phyloP scores from a whole-genome alignment of 2,329 filamentous ascomycete species.

The Fusarium sp. region DNA sequence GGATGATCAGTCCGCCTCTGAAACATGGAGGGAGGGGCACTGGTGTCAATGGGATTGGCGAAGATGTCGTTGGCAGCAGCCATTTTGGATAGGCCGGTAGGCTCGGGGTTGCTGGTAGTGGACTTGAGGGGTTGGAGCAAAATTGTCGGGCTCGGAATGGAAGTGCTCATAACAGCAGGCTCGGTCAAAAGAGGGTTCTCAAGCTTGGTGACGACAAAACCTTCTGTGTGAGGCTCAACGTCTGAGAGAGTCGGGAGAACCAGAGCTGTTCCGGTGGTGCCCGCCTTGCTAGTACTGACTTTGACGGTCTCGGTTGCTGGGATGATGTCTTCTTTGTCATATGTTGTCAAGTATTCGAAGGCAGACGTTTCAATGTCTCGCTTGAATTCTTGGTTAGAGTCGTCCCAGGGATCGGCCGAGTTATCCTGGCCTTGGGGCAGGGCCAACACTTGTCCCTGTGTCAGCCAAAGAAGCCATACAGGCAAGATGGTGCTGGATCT shows the following conservation, averaged over 20 bases:
- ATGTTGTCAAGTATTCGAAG: constrained; percentile 39
- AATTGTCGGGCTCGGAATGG: constrained; percentile 51
- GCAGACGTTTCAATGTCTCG: constrained; percentile 34
- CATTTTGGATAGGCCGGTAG: constrained; percentile 37
- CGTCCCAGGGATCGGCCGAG: constrained; percentile 10
- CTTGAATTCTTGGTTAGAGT: constrained; percentile 31
- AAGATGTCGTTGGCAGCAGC: constrained; percentile 61
- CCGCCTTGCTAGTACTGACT: constrained; percentile 38
- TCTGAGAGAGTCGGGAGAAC: constrained; percentile 45
- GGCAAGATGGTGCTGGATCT: constrained; percentile 36
- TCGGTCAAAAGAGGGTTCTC: constrained; percentile 30
- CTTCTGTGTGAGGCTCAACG: constrained; percentile 46
- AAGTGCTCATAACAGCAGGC: constrained; percentile 26
- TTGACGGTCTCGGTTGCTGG: constrained; percentile 42
- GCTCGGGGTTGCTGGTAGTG: constrained; percentile 37
- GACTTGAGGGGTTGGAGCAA: constrained; percentile 43
- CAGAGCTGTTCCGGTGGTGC: constrained; percentile 42
- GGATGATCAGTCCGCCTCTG: constrained; percentile 64
- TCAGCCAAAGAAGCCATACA: constrained; percentile 44
- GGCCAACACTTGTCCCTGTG: constrained; percentile 37
- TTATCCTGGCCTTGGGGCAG: constrained; percentile 22
- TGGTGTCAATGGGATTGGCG: constrained; percentile 61
- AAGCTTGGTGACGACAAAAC: constrained; percentile 42
- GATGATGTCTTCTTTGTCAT: constrained; percentile 42
- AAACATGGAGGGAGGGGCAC: constrained; percentile 60